Conservation (phyloP, 306 rosid species). For the Aeschynomene evenia region DNA sequence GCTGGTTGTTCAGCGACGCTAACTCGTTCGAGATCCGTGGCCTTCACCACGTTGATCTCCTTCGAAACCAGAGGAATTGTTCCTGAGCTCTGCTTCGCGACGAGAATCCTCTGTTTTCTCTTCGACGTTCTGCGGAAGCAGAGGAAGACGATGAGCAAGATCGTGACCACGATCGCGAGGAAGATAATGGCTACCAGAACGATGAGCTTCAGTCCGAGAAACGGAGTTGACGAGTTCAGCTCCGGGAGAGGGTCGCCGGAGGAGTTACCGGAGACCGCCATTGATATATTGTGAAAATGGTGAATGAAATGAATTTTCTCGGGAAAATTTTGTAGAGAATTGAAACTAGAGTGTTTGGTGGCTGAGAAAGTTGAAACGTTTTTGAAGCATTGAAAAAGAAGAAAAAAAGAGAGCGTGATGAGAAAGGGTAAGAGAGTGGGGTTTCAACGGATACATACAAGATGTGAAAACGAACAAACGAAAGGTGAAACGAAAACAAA, state of each 20-base stretch:
- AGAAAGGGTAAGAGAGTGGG: slow-evolving; percentile 35
- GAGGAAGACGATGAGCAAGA: slow-evolving; percentile 47
- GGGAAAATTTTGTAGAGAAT: background rate
- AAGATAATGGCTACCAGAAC: slow-evolving; percentile 47
- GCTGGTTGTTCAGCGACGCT: slow-evolving; percentile 1
- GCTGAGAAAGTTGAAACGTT: slow-evolving; percentile 7
- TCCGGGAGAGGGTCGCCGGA: slow-evolving; percentile 27
- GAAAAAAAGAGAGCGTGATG: background rate
- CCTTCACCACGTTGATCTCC: slow-evolving; percentile 70
- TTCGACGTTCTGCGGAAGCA: slow-evolving; percentile 44
- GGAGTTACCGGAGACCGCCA: slow-evolving; percentile 49
- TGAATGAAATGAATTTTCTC: background rate
- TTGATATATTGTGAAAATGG: slow-evolving; percentile 20
- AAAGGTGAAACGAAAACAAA: slow-evolving; percentile 10
- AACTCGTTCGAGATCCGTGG: slow-evolving; percentile 33
- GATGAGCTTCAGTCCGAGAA: slow-evolving; percentile 53
- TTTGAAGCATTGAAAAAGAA: slow-evolving; percentile 11
- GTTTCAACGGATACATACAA: slow-evolving; percentile 56
- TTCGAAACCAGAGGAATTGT: slow-evolving; percentile 70
- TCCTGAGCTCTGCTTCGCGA: slow-evolving; percentile 79
- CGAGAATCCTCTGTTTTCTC: slow-evolving; percentile 38
- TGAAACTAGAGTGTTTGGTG: slow-evolving; percentile 21
- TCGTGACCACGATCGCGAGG: slow-evolving; percentile 31
- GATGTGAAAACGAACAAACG: background rate
- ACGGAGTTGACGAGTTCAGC: slow-evolving; percentile 30